Percentiles rank a stretch among this genome's conserved stretches.
Conservation (phyloP, 106 monocot species). For the Allium sativum region DNA sequence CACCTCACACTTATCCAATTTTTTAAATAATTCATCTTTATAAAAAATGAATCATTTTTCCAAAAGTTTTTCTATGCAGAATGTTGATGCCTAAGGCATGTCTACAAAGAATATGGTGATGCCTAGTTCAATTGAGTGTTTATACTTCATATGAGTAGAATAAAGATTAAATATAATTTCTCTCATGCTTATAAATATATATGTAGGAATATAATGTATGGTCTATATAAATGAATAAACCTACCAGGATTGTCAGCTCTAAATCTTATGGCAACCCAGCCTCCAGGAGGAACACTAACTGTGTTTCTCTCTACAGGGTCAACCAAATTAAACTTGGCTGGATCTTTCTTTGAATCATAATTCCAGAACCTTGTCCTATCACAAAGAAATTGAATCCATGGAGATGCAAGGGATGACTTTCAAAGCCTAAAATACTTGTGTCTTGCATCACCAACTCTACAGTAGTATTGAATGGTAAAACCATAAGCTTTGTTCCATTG, state of each 20-base stretch:
- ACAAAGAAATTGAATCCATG: constrained; percentile 54
- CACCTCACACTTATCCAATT: too few species aligned
- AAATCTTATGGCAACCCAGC: constrained; percentile 50
- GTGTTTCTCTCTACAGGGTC: constrained; percentile 49
- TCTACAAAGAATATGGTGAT: too few species aligned
- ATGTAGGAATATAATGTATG: too few species aligned
- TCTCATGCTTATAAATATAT: too few species aligned
- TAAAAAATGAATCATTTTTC: too few species aligned
- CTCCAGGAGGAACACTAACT: constrained; percentile 30
- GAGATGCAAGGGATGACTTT: constrained; percentile 49
- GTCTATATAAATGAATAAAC: neutral
- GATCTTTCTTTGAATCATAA: constrained; percentile 24
- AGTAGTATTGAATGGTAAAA: constrained; percentile 31
- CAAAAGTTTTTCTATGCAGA: too few species aligned
- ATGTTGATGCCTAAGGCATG: too few species aligned
- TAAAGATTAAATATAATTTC: too few species aligned
- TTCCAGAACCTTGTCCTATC: constrained; percentile 37
- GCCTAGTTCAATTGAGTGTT: too few species aligned
- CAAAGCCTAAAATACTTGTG: constrained; percentile 37
- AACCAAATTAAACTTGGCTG: constrained; percentile 28
- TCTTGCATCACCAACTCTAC: constrained; percentile 58
- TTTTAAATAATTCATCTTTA: too few species aligned
- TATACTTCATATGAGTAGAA: too few species aligned
- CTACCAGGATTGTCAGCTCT: constrained; percentile 41
- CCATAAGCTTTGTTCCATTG: constrained; percentile 22